Base-by-base conservation (phyloP, 805 yeast species). In the Saccharomycopsis sp. region DNA sequence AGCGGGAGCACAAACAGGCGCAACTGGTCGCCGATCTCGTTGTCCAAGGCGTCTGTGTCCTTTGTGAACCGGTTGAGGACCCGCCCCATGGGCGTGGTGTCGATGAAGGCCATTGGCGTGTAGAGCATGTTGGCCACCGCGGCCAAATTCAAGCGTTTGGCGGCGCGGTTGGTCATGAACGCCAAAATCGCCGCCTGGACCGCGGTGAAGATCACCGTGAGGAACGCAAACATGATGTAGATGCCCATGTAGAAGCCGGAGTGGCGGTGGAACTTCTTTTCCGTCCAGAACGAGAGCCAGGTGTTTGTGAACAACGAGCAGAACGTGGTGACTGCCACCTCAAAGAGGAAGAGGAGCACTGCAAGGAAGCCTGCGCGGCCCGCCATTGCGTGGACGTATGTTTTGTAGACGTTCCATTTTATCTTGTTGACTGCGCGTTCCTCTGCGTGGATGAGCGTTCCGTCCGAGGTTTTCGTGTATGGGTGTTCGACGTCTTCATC, bases 21-120 rank as follows among this genome's bases (percentile, higher is more conserved):
- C 55, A 85, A 62, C 65, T 85, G 87, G 66, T 87, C 91, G 51
- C 81, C 78, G 64, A 89, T 70, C 70, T 87, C 92, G 65, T 88
- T 87, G 66, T 90, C 96, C 67, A 89, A 73, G 15, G 83, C 82
- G 67, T 89, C 95, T 1, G 91, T 85, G 68, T 89, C 97, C 65
- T 88, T 88, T 2, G 96, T 89, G 69, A 89, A 90, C 64, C 96
- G 75, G 71, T 89, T 90, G 68, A 91, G 74, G 59, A 90, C 84
- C 63, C 97, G 78, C 1, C 97, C 97, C 76, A 88, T 78, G 16
- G 97, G 97, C 0, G 95, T 87, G 9, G 89, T 82, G 66, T 91
- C 97, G 71, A 89, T 78, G 68, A 81, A 91, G 0, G 84, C 71
- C 92, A 89, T 88, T 52, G 96, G 96, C 1, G 94, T 83, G 60